Percentiles rank a stretch among this genome's conserved stretches.
Evolutionary conservation across 73 alveolate genomes (phyloP).

Genomic region (Tetrahymena thermophila): DNA sequence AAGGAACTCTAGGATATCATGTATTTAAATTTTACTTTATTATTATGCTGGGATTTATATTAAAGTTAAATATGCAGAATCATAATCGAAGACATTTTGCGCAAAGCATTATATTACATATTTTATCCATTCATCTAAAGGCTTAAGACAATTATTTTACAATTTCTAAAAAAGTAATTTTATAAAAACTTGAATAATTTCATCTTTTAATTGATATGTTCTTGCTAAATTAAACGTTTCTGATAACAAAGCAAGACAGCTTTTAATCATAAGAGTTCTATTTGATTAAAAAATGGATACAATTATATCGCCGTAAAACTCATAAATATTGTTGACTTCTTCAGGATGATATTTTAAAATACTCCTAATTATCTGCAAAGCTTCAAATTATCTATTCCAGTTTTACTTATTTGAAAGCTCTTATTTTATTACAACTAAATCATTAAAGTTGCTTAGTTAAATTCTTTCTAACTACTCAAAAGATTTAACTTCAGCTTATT

Average conservation of each 20-base stretch:
- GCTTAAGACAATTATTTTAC: background rate
- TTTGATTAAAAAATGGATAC: background rate
- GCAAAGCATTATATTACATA: background rate
- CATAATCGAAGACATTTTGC: background rate
- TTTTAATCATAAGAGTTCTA: background rate
- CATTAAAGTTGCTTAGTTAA: background rate
- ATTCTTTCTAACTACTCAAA: background rate
- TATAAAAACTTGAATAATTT: background rate
- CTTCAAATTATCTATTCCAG: background rate
- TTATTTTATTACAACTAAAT: background rate
- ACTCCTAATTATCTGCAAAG: background rate
- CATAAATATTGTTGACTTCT: background rate
- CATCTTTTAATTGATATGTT: background rate
- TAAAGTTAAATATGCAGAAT: background rate
- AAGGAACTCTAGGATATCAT: background rate
- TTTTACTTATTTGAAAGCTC: background rate
- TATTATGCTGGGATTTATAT: background rate
- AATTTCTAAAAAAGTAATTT: background rate
- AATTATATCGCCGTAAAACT: background rate
- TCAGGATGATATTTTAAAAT: background rate
- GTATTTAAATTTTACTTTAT: background rate
- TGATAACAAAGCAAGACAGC: background rate
- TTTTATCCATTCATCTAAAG: background rate
- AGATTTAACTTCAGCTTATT: background rate
- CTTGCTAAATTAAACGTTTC: background rate